phyloP scores from a whole-genome alignment of 495 filamentous ascomycete genomes.

The Xanthoparmelia taractica region DNA sequence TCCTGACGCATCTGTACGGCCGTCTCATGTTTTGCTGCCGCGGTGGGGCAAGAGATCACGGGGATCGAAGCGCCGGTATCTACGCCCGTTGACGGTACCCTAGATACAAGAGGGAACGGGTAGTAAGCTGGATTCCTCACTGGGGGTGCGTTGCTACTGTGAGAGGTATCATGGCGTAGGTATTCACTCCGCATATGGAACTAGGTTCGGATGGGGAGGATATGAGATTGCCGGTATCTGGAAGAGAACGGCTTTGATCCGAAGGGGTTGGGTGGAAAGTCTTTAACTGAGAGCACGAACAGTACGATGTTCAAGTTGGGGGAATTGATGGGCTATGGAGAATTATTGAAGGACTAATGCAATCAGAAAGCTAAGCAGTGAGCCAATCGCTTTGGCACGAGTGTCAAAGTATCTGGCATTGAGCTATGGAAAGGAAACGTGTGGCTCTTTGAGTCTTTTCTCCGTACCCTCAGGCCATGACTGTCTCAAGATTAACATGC shows the following conservation, averaged over 20 bases:
- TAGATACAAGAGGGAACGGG: background rate
- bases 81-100: background rate
- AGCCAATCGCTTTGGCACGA: background rate
- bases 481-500: background rate
- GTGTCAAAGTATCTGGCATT: background rate
- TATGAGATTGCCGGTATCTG: constrained; percentile 4
- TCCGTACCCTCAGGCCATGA: no score
- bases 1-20: background rate
- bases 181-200: background rate
- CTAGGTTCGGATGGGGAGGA: constrained; percentile 4
- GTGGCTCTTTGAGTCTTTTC: no score
- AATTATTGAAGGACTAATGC: background rate
- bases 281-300: background rate
- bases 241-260: constrained; percentile 1
- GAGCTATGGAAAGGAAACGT: background rate
- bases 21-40: constrained; percentile 4
- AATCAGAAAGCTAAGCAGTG: background rate
- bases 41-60: background rate
- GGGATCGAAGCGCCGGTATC: background rate
- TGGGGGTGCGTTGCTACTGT: constrained; percentile 2
- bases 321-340: background rate
- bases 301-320: background rate
- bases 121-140: background rate
- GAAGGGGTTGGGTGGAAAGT: background rate
- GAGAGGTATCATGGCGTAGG: background rate